These are phyloP conservation scores for Pythium coloratum DNA, from an alignment of 352 stramenopile genomes.

Conservation along the genomic window DNA sequence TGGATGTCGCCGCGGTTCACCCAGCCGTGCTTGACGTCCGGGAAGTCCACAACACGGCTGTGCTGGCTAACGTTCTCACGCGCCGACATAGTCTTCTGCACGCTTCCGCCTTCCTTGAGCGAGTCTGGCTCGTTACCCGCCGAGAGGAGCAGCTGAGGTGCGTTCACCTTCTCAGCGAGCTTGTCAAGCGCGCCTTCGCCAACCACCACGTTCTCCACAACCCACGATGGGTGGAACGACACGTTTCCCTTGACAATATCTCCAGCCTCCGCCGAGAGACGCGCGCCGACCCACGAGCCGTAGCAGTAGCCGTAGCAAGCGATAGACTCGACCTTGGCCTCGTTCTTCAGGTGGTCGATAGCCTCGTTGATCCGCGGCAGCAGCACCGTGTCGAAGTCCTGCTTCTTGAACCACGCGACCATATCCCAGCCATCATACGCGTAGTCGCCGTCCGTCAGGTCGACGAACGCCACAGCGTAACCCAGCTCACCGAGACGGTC, in stretches of 20 bases:
- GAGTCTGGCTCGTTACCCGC: constrained; percentile 42
- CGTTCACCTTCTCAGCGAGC: constrained; percentile 33
- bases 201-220: constrained; percentile 34
- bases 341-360: constrained; percentile 28
- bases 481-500: constrained; percentile 38
- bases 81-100: constrained; percentile 40
- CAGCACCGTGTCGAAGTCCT: constrained; percentile 21
- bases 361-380: constrained; percentile 19
- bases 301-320: constrained; percentile 28
- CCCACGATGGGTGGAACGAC: constrained; percentile 23
- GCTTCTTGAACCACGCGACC: constrained; percentile 21
- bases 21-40: constrained; percentile 50
- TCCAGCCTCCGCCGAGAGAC: constrained; percentile 14
- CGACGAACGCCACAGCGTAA: constrained; percentile 43
- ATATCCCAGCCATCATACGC: constrained; percentile 11
- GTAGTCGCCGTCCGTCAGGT: constrained; percentile 38
- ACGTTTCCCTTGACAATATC: constrained; percentile 19
- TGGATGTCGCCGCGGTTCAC: constrained; percentile 58
- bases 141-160: constrained; percentile 38
- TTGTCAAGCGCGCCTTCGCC: constrained; percentile 32
- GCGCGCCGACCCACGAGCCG: constrained; percentile 26
- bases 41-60: constrained; percentile 44
- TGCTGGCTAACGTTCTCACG: constrained; percentile 7
- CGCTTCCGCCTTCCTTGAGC: constrained; percentile 30
- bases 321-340: constrained; percentile 21